A percentile compares a stretch with the other conserved stretches of the same genome.
Evolutionary conservation across 176 grass and related monocot species (phyloP).

Genomic region (Puccinellia tenuiflora): DNA sequence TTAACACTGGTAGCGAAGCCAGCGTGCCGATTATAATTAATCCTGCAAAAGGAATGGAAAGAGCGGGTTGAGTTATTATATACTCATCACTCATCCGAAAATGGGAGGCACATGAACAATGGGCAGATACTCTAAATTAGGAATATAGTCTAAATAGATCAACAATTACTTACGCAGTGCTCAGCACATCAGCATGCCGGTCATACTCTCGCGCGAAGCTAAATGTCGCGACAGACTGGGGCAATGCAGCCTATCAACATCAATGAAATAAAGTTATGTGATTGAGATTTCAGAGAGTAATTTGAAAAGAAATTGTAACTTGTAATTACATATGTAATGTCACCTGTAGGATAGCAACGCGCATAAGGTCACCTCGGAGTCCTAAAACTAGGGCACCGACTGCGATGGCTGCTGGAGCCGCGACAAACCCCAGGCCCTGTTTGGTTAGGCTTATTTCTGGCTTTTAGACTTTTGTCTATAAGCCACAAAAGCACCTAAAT

Average conservation of each 20-base stretch:
- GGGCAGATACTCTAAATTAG: background rate
- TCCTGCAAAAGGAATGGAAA: constrained; percentile 20
- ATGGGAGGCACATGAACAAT: background rate
- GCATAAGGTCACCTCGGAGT: constrained; percentile 53
- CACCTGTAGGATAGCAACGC: constrained; percentile 71
- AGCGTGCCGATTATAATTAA: constrained; percentile 69
- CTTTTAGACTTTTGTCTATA: too few relatives aligned
- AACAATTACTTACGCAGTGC: constrained; percentile 55
- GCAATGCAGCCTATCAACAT: constrained; percentile 59
- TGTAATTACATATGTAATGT: background rate
- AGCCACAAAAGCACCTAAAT: too few relatives aligned
- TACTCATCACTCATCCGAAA: too few relatives aligned
- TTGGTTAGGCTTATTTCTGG: too few relatives aligned
- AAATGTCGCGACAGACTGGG: constrained; percentile 64
- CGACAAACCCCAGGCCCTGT: too few relatives aligned
- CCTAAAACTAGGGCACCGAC: constrained; percentile 35
- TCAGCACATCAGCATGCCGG: constrained; percentile 61
- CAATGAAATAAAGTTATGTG: background rate
- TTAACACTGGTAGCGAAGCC: constrained; percentile 49
- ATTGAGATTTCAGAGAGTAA: background rate
- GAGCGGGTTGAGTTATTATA: background rate
- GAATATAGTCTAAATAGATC: background rate
- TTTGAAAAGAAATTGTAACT: background rate
- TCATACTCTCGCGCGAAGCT: constrained; percentile 67
- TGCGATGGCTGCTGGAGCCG: constrained; percentile 37